Base-by-base conservation (phyloP, 257 asterid genomes). In the Solanum tarijense region DNA sequence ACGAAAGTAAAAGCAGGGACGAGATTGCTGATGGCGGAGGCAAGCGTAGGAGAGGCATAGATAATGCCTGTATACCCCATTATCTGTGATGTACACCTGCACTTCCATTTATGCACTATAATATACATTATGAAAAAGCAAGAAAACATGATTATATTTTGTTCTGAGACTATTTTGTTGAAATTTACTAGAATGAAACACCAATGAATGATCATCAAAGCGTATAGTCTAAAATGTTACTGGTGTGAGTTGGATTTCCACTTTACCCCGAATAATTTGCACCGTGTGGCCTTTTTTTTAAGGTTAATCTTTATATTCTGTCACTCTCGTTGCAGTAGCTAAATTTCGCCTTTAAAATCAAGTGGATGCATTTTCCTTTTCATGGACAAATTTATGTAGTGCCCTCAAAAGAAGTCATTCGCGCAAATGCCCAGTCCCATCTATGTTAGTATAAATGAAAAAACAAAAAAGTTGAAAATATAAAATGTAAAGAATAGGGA, bases 21-120 rank as follows among this genome's bases (percentile, higher is more conserved):
- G 3, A 96, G 93, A 86, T 95, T 96, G 93, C 98, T 94, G 92
- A 96, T 93, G 89, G 98, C 98, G 27, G 96, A 96, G 66, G 98
- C 97, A 20, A 94, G 95, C 81, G 98, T 95, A 46, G 98, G 98
- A 76, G 98, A 94, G 27, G 93, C 91, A 88, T 92, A 94, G 65
- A 88, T 88, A 68, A 96, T 93, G 35, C 97, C 98, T 1, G 93
- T 92, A 31, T 91, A 94, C 5, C 97, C 98, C 95, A 92, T 92
- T 38, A 94, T 89, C 89, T 94, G 98, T 86, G 96, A 93, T 48
- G 91, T 55, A 81, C 94, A 91, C 88, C 98, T 95, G 85, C 3
- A 34, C 18, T 16, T 36, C 55, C 75, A 74, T 18, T 23, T 55
- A 68, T 34, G 12, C 82, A 79, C 25, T 23, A 20, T 20, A 11